Evolutionary conservation across 306 rosid genomes (phyloP).

Genomic region (Vachellia pachyceras): DNA sequence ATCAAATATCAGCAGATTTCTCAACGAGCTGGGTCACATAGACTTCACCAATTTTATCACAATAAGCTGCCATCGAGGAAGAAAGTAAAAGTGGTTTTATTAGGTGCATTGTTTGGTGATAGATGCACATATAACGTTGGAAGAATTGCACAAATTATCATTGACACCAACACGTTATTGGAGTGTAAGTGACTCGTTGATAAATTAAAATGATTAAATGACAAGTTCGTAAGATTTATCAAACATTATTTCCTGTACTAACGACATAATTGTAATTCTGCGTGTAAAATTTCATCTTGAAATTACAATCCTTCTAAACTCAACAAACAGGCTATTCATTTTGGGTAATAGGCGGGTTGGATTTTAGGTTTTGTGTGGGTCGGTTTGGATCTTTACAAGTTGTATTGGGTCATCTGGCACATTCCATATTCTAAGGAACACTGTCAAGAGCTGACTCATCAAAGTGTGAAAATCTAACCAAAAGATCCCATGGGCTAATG

Average conservation of each 20-base stretch:
- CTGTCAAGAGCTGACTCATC: background rate
- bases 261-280: too few species aligned
- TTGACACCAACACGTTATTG: too few species aligned
- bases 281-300: background rate
- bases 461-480: background rate
- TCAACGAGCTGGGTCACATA: conserved; percentile 24
- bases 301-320: conserved; percentile 32
- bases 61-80: conserved; percentile 26
- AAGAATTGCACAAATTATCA: too few species aligned
- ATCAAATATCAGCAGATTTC: conserved; percentile 58
- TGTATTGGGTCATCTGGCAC: background rate
- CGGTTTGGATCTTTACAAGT: background rate
- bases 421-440: background rate
- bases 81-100: conserved; percentile 17
- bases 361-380: background rate
- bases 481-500: too few species aligned
- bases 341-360: background rate
- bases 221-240: too few species aligned
- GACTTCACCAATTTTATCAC: conserved; percentile 27
- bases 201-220: too few species aligned
- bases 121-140: too few species aligned
- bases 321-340: conserved; percentile 11
- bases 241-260: too few species aligned
- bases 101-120: conserved; percentile 34
- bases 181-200: too few species aligned